phyloP scores from a whole-genome alignment of 129 eudicot genomes.

The Pseudognaphalium luteoalbum region DNA sequence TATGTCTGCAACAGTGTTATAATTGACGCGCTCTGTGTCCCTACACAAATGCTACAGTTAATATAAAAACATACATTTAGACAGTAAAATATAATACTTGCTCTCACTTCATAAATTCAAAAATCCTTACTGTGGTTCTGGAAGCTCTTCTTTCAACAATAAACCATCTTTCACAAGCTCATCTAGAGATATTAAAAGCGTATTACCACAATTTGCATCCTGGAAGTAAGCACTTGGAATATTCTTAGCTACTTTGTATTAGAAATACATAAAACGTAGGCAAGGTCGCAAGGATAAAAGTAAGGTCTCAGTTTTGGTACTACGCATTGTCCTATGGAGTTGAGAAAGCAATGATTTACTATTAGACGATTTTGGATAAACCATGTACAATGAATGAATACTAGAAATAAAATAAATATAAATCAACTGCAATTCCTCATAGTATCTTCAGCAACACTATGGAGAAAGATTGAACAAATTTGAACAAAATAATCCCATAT shows the following conservation, averaged over 20 bases:
- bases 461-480: background rate
- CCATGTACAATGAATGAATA: background rate
- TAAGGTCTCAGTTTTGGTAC: slow-evolving; percentile 10
- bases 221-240: slow-evolving; percentile 40
- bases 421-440: background rate
- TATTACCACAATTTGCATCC: slow-evolving; percentile 99
- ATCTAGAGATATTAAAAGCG: slow-evolving; percentile 87
- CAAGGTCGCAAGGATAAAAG: slow-evolving; percentile 15
- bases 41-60: slow-evolving; percentile 48
- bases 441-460: background rate
- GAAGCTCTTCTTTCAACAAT: slow-evolving; percentile 76
- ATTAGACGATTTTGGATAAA: background rate
- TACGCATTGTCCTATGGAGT: background rate
- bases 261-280: slow-evolving; percentile 1
- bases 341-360: background rate
- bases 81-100: slow-evolving; percentile 11
- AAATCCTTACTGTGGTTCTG: slow-evolving; percentile 72
- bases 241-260: slow-evolving; percentile 1
- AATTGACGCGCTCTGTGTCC: slow-evolving; percentile 71
- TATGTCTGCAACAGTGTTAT: slow-evolving; percentile 53
- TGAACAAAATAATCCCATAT: too few relatives aligned
- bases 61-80: slow-evolving; percentile 23
- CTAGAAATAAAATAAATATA: background rate
- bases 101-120: slow-evolving; percentile 11
- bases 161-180: slow-evolving; percentile 97